Base-by-base conservation (phyloP, 1,284 basidiomycete species). In the Leccinum pachyderme region DNA sequence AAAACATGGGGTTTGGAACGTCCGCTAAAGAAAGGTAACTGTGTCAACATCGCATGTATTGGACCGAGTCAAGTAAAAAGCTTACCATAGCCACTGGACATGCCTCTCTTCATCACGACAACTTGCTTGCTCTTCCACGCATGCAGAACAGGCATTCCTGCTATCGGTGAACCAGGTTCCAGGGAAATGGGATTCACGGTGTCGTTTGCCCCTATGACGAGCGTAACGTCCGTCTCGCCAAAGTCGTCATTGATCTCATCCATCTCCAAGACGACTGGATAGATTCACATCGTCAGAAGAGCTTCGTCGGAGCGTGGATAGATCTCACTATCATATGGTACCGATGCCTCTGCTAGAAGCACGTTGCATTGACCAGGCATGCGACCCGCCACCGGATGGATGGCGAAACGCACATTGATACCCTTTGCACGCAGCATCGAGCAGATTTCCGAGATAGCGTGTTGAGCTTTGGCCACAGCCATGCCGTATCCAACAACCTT, bases 241-340 rank as follows among this genome's bases (percentile, higher is more conserved):
- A 93, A 93, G 69, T 93, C 91, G 50, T 93, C 90, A 66, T 93
- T 92, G 73, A 93, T 93, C 72, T 93, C 91, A 62, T 93, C 91
- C 91, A 93, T 93, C 74, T 93, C 91, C 53, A 90, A 76, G 29
- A 93, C 90, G 59, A 93, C 90, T 91, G 61, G 29, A 48, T 45
- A 43, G 29, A 32, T 27, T 18, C 35, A 37, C 29, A 47, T 54
- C 43, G 48, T 54, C 48, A 58, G 41, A 44, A 28, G 44, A 15
- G 47, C 41, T 49, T 52, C 22, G 18, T 46, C 22, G 3, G 32
- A 48, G 33, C 2, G 25, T 7, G 39, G 22, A 54, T 39, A n/a
- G 4, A 46, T 48, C 87, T 72, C 63, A 92, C 89, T 89, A 65
- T 93, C 91, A 63, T 93, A 93, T 1, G 91, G 91, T 7, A 93